Evolutionary conservation across 352 stramenopile species (phyloP), one percentile per base, ranked within the genome.

Genomic region (Globisporangium middletonii): DNA sequence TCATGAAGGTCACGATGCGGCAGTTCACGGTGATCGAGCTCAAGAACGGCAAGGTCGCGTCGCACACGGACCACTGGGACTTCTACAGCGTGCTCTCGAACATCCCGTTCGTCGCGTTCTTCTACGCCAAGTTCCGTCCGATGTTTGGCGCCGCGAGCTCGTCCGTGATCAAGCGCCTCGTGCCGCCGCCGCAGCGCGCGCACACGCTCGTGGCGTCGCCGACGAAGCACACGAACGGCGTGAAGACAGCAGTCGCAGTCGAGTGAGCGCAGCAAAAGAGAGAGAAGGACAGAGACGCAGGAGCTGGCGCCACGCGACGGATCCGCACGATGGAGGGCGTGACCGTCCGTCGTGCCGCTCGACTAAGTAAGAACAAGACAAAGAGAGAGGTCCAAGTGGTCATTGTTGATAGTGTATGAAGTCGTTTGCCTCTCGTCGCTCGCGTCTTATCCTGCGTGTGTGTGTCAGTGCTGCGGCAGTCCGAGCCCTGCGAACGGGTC

Each of bases 1-100:
- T 88, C 41, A 76, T 93, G 59, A 85, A 85, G 54, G 66, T 90
- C 55, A 70, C 75, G 57, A 67, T 94, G 53, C 79, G 83, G 42
- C 75, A 89, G 43, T 94, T 94, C 63, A 89, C 77, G 30, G 79
- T 94, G 42, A 78, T 92, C 15, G 81, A 94, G 71, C 79, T 94
- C 48, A 83, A 88, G 64, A 87, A 90, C 55, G 76, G 76, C 57
- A 83, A 84, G 57, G 80, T 94, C 57, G 75, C 79, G 18, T 81
- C 69, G 37, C 83, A 94, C 69, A 94, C 83, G 63, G 83, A 94
- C 64, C 83, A 94, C 65, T 94, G 71, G 57, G 82, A 92, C 61
- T 86, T 94, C 33, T 88, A 86, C 62, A 89, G 81, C 57, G 83
- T 94, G 59, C 60, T 94, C 42, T 64, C 77, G 30, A 92, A 90